These are phyloP conservation scores for Aspergillus nidulans DNA, from an alignment of 495 filamentous ascomycete species.

Conservation along the genomic window DNA sequence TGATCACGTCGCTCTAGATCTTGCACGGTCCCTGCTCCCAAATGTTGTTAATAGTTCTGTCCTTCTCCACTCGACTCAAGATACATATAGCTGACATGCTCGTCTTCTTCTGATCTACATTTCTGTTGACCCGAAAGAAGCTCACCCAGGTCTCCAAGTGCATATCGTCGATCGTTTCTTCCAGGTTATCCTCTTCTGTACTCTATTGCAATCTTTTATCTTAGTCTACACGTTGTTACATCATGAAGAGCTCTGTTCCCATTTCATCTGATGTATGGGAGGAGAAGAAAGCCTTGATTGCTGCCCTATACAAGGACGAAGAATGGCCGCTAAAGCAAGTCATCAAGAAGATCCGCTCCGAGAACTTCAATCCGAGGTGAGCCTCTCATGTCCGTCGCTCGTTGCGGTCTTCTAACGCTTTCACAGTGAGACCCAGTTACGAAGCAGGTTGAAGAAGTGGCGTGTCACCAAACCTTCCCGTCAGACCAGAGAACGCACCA, in stretches of 20 bases:
- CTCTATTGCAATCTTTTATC: no score
- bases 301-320: conserved; percentile 45
- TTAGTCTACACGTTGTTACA: not conserved
- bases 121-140: conserved; percentile 5
- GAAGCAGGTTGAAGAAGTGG: conserved; percentile 48
- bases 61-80: conserved; percentile 2
- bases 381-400: not conserved
- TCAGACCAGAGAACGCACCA: conserved; percentile 31
- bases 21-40: not conserved
- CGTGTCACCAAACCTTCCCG: conserved; percentile 47
- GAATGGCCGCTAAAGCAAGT: conserved; percentile 49
- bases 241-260: conserved; percentile 38
- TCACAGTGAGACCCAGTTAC: conserved; percentile 42
- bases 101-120: conserved; percentile 7
- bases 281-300: conserved; percentile 45
- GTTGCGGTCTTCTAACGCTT: not conserved
- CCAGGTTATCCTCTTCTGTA: no score
- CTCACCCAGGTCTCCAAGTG: no score
- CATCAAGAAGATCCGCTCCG: conserved; percentile 45
- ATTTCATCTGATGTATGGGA: conserved; percentile 49
- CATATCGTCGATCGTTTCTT: no score
- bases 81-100: conserved; percentile 17
- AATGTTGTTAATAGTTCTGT: not conserved
- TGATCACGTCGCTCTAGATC: conserved; percentile 5
- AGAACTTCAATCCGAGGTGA: conserved; percentile 48